A percentile compares a stretch with the other conserved stretches of the same genome.
Conservation (phyloP, 129 eudicot genomes). For the Pittosporum tobira region DNA sequence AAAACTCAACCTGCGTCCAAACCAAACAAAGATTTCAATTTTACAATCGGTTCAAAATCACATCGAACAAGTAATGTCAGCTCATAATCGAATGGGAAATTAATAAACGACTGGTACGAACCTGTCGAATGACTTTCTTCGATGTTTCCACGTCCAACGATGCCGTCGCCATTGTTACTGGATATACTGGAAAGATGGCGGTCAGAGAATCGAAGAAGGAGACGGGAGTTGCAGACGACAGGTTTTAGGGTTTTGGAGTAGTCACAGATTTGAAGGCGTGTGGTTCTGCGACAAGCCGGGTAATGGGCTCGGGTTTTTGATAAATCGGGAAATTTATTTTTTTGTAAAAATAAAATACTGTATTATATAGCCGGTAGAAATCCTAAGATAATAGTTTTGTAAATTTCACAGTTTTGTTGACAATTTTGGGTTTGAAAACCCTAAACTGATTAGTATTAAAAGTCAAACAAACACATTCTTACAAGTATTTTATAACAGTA, state of each 20-base stretch:
- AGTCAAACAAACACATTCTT: too few relatives aligned
- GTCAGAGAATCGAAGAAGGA: too few relatives aligned
- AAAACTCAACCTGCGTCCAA: conserved; percentile 76
- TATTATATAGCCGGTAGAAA: too few relatives aligned
- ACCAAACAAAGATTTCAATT: not conserved
- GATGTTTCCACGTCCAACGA: conserved; percentile 62
- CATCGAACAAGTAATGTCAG: not conserved
- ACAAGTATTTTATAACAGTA: too few relatives aligned
- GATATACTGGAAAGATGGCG: not conserved
- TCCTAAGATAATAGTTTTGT: too few relatives aligned
- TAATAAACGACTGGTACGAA: conserved; percentile 1
- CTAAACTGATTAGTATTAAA: too few relatives aligned
- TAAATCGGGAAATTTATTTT: too few relatives aligned
- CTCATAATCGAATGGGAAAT: not conserved
- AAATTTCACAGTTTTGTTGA: too few relatives aligned
- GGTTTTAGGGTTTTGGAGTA: not conserved
- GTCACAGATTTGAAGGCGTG: not conserved
- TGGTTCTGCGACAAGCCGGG: not conserved
- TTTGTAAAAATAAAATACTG: too few relatives aligned
- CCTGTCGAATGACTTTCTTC: conserved; percentile 87
- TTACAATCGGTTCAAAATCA: not conserved
- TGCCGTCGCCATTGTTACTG: conserved; percentile 28
- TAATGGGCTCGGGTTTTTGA: not conserved
- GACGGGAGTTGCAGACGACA: not conserved
- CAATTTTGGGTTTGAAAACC: too few relatives aligned